These are phyloP conservation scores for Toxoplasma gondii DNA, from an alignment of 169 alveolate genomes.

Conservation along the genomic window DNA sequence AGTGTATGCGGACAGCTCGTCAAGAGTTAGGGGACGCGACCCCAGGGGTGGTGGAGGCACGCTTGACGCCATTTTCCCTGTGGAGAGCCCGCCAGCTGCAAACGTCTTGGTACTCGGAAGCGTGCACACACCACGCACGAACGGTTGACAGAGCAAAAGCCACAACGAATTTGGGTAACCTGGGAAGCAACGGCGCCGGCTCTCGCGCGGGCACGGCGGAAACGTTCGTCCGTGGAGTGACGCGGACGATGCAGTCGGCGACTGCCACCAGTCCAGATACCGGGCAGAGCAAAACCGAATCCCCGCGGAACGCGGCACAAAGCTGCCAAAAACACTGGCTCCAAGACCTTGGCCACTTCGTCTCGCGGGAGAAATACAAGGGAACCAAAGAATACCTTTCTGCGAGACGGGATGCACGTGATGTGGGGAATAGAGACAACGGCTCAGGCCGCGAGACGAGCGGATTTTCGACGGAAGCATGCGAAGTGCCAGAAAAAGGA, in stretches of 20 bases:
- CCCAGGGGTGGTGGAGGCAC: slow-evolving; percentile 6
- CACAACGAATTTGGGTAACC: too few relatives aligned
- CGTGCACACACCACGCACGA: too few relatives aligned
- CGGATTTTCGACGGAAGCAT: background rate
- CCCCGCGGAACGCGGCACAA: background rate
- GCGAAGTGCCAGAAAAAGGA: background rate
- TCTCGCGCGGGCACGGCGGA: too few relatives aligned
- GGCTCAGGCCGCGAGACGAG: background rate
- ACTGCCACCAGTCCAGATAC: background rate
- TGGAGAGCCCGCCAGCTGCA: too few relatives aligned
- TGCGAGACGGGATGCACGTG: background rate
- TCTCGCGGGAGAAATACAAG: background rate
- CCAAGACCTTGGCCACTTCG: background rate
- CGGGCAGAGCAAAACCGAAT: background rate
- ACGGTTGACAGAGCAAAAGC: too few relatives aligned
- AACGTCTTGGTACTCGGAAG: too few relatives aligned
- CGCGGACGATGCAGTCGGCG: background rate
- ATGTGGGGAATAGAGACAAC: background rate
- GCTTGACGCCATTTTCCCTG: background rate
- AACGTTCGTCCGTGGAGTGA: too few relatives aligned
- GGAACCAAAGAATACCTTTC: background rate
- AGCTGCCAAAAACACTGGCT: background rate
- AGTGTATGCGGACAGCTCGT: background rate
- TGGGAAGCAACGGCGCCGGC: too few relatives aligned
- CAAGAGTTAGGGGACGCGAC: background rate